Percentiles rank a stretch among this genome's conserved stretches.
Evolutionary conservation across 352 stramenopile species (phyloP).

Genomic region (Phytophthora cajani): DNA sequence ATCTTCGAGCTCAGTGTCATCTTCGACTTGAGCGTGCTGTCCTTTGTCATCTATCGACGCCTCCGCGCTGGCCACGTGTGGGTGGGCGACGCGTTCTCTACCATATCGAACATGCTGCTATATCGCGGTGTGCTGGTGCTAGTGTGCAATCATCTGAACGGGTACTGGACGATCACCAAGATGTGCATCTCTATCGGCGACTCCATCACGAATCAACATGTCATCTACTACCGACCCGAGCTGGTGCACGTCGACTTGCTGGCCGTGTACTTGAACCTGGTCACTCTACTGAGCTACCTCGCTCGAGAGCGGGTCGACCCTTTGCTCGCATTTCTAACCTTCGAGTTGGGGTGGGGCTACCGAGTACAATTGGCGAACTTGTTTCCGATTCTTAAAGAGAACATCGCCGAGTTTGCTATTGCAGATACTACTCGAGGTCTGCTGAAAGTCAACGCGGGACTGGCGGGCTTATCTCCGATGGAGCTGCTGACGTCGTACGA

Average conservation of each 20-base stretch:
- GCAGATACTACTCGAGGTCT: constrained; percentile 19
- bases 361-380: constrained; percentile 15
- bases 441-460: constrained; percentile 15
- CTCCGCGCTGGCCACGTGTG: constrained; percentile 38
- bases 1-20: constrained; percentile 38
- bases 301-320: constrained; percentile 40
- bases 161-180: constrained; percentile 44
- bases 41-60: constrained; percentile 43
- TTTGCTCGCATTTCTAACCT: constrained; percentile 31
- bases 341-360: constrained; percentile 33
- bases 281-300: constrained; percentile 31
- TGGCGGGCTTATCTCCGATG: constrained; percentile 34
- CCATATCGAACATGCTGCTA: constrained; percentile 41
- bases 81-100: constrained; percentile 50
- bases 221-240: constrained; percentile 39
- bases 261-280: constrained; percentile 38
- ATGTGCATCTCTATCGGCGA: constrained; percentile 31
- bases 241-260: constrained; percentile 45
- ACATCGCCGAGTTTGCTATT: constrained; percentile 25
- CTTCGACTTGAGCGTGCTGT: constrained; percentile 35
- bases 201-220: constrained; percentile 21
- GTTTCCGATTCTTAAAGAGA: constrained; percentile 21
- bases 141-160: constrained; percentile 43
- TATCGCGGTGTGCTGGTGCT: constrained; percentile 42
- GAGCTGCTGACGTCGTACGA: constrained; percentile 30